Evolutionary conservation across 2,329 filamentous ascomycete species (phyloP), one percentile per base, ranked within the genome.

Genomic region (Graphilbum sp.): DNA sequence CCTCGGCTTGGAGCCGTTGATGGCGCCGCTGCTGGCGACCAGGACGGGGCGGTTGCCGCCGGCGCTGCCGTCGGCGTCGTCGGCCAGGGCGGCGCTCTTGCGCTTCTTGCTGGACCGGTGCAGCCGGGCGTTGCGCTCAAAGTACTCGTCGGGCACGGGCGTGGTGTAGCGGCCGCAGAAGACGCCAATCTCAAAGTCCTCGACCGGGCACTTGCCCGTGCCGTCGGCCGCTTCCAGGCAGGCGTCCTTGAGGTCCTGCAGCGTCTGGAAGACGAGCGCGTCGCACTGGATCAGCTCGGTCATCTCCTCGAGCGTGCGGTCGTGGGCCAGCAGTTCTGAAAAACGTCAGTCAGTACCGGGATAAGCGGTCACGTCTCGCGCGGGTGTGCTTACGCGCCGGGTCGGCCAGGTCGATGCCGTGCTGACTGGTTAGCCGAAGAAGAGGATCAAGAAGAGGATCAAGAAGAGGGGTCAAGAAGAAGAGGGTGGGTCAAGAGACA

Each of bases 101-200:
- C 40, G 36, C 44, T 72, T 78, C 55, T 83, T 76, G 32, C 32
- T 31, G 3, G 17, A 31, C 12, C 13, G 15, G 34, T 79, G 68
- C 16, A 86, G 59, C 41, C 68, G 63, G 57, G 83, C 78, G 5
- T 92, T 65, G 50, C 85, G 82, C 46, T 83, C 74, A 48, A 95
- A 90, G 60, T 95, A 95, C 29, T 71, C 76, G 7, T 76, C 69
- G 1, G 79, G 72, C 2, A 95, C 80, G 0, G 75, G 74, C 0
- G 88, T 95, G 43, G 83, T 67, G 57, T 95, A 95, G 45, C 76
- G 74, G 34, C 88, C 88, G 52, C 77, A 85, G 62, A 96, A 95
- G 9, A 95, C 87, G 38, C 88, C 87, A 3, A 92, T 76, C 54
- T 96, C 88, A 47, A 95, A 95, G 40, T 79, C 66, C 9, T 24